phyloP scores from a whole-genome alignment of 257 asterid species.

The Pogostemon cablin region DNA sequence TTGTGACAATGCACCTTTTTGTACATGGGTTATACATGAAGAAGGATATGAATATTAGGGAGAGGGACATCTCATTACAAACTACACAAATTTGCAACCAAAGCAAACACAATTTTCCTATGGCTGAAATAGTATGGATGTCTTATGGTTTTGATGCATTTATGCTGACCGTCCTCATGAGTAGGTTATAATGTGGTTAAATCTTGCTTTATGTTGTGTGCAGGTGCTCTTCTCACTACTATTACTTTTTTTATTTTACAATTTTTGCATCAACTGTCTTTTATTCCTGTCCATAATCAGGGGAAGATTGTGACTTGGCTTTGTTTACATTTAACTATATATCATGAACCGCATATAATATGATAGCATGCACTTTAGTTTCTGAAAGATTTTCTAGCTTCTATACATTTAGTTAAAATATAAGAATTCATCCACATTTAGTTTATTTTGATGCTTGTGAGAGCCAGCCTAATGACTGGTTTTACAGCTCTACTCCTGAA shows the following conservation, averaged over 20 bases:
- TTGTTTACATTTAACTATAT: constrained; percentile 16
- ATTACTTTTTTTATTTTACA: too few species aligned
- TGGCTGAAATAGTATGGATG: constrained; percentile 7
- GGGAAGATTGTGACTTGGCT: constrained; percentile 15
- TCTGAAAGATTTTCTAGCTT: constrained; percentile 23
- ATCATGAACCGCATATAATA: constrained; percentile 16
- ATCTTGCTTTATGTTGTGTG: constrained; percentile 11
- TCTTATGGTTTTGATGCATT: constrained; percentile 7
- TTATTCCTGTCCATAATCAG: background rate
- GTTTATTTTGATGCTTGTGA: constrained; percentile 14
- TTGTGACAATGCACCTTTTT: background rate
- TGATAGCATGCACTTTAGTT: constrained; percentile 22
- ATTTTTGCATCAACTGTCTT: background rate
- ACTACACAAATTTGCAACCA: background rate
- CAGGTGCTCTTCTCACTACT: background rate
- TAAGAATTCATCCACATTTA: background rate
- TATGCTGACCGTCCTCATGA: background rate
- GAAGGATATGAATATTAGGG: constrained; percentile 6
- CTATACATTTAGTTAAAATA: background rate
- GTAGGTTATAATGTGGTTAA: background rate
- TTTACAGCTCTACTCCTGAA: constrained; percentile 91
- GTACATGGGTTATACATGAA: constrained; percentile 8
- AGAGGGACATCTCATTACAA: constrained; percentile 19
- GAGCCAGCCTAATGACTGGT: constrained; percentile 33
- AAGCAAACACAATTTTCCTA: background rate